These are phyloP conservation scores for Mallotus repandus DNA, from an alignment of 441 rosid genomes.

Conservation along the genomic window DNA sequence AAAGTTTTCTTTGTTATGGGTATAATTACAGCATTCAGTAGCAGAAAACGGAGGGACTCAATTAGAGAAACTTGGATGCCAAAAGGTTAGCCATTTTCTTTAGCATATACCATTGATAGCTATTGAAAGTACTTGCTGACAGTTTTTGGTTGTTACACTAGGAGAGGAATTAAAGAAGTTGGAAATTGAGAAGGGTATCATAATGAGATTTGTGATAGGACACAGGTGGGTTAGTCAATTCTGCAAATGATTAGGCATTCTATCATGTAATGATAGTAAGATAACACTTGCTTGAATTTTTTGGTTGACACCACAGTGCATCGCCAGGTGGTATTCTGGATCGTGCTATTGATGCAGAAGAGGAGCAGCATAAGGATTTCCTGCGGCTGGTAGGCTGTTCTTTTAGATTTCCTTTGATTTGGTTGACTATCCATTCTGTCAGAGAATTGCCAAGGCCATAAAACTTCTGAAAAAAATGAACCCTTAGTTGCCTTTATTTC, in stretches of 20 bases:
- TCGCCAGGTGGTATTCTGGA: conserved; percentile 83
- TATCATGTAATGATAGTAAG: conserved; percentile 12
- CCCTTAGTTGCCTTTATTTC: no score
- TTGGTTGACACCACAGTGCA: conserved; percentile 44
- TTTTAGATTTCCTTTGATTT: not conserved
- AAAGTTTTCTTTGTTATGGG: conserved; percentile 92
- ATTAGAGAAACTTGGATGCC: conserved; percentile 93
- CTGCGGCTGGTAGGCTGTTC: conserved; percentile 59
- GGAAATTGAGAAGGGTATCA: conserved; percentile 84
- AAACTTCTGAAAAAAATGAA: not conserved
- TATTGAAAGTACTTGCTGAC: conserved; percentile 14
- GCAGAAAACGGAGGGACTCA: conserved; percentile 91
- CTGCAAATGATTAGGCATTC: not conserved
- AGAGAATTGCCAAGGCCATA: not conserved
- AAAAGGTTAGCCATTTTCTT: conserved; percentile 48
- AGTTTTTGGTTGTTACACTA: conserved; percentile 34
- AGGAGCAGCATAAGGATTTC: conserved; percentile 77
- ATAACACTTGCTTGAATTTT: conserved; percentile 7
- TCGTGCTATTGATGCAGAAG: conserved; percentile 80
- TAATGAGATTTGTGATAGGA: conserved; percentile 88
- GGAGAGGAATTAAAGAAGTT: conserved; percentile 69
- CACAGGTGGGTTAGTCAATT: conserved; percentile 58
- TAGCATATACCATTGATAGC: not conserved
- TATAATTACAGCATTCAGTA: conserved; percentile 89
- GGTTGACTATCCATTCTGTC: conserved; percentile 7